Conservation (phyloP, 192 early-diverging fungal species). For the Backusella morwellensis region DNA sequence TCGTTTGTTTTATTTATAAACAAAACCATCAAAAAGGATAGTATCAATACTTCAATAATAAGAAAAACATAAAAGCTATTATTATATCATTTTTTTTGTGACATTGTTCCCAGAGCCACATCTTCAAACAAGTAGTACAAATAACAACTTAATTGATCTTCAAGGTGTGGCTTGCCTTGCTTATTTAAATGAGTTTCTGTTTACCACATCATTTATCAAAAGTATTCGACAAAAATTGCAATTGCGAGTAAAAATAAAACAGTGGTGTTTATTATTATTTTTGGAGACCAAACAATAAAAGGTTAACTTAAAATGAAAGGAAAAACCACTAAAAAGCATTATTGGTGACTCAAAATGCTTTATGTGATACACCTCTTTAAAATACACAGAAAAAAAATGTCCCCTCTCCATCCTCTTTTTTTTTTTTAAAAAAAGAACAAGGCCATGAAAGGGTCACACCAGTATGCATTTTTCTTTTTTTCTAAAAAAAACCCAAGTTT, state of each 20-base stretch:
- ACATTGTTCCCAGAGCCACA: not conserved
- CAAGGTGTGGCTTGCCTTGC: not conserved
- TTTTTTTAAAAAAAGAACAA: not conserved
- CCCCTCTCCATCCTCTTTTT: not conserved
- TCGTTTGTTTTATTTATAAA: not conserved
- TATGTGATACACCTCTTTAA: not conserved
- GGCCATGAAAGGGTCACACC: constrained; percentile 32
- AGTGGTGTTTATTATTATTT: not conserved
- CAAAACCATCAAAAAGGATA: not conserved
- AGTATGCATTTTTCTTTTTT: not conserved
- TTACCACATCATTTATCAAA: not conserved
- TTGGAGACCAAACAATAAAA: not conserved
- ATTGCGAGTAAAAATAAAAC: constrained; percentile 3
- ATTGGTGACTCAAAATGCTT: not conserved
- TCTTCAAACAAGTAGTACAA: not conserved
- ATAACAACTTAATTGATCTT: not conserved
- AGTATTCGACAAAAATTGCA: constrained; percentile 10
- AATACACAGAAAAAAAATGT: not conserved
- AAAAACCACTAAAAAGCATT: not conserved
- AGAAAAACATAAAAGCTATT: not conserved
- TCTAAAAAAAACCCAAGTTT: not conserved
- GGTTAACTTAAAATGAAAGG: not conserved
- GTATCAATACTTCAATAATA: not conserved
- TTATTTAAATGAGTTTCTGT: not conserved
- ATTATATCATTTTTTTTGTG: not conserved